Evolutionary conservation across 805 yeast genomes (phyloP).

Genomic region (Starmerella vaccinii): DNA sequence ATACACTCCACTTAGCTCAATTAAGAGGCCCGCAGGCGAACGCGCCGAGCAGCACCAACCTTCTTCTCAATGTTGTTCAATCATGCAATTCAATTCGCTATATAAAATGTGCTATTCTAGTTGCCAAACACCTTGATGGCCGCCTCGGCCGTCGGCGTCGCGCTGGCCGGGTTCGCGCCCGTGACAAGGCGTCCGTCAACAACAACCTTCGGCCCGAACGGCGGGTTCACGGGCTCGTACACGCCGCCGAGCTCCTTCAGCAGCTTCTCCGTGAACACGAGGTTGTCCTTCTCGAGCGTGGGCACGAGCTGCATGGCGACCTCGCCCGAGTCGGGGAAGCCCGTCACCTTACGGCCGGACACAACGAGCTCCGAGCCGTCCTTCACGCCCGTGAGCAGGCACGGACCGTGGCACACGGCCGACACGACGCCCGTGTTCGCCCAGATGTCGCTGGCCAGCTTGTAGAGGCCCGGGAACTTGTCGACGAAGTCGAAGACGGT

Average conservation of each 20-base stretch:
- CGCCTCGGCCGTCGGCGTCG: constrained; percentile 40
- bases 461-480: constrained; percentile 39
- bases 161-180: constrained; percentile 58
- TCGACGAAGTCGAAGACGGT: constrained; percentile 47
- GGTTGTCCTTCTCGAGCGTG: constrained; percentile 27
- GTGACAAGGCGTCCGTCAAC: constrained; percentile 51
- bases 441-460: constrained; percentile 40
- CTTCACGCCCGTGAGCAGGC: constrained; percentile 41
- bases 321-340: constrained; percentile 52
- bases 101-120: too few species aligned
- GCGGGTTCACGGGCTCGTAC: constrained; percentile 41
- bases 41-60: too few species aligned
- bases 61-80: too few species aligned
- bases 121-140: constrained; percentile 23
- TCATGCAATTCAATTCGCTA: too few species aligned
- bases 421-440: constrained; percentile 45
- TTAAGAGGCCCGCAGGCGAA: too few species aligned
- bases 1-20: too few species aligned
- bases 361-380: constrained; percentile 36
- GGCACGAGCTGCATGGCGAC: constrained; percentile 27
- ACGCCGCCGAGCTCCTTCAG: constrained; percentile 31
- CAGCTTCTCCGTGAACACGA: constrained; percentile 34
- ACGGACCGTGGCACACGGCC: constrained; percentile 65
- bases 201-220: constrained; percentile 30
- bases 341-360: constrained; percentile 48